These are phyloP conservation scores for Pleurozium schreberi DNA, from an alignment of 225 moss, liverwort and hornwort genomes.

Conservation along the genomic window DNA sequence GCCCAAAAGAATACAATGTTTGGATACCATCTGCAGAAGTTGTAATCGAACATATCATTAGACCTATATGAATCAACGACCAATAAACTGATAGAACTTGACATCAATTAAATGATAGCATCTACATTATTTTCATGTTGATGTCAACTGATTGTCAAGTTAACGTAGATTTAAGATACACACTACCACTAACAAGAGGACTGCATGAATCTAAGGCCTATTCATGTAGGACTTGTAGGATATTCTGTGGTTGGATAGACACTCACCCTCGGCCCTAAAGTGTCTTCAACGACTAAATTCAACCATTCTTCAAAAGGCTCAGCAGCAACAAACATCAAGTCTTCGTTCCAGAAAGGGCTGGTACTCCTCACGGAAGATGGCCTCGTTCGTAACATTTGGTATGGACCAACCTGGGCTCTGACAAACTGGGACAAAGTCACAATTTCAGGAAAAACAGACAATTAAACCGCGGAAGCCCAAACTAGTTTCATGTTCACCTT, in stretches of 20 bases:
- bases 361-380: constrained; percentile 33
- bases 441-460: neutral
- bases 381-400: constrained; percentile 49
- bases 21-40: no score
- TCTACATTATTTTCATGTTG: neutral
- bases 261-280: constrained; percentile 24
- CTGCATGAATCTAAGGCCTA: neutral
- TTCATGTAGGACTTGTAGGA: neutral
- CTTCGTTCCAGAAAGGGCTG: constrained; percentile 72
- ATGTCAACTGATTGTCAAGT: neutral
- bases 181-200: neutral
- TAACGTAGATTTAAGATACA: neutral
- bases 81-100: no score
- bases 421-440: constrained; percentile 34
- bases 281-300: constrained; percentile 58
- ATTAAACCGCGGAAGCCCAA: neutral
- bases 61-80: neutral
- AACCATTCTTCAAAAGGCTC: constrained; percentile 86
- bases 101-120: neutral
- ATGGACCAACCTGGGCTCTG: constrained; percentile 56
- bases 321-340: constrained; percentile 74
- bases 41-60: neutral
- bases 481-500: neutral
- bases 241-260: neutral
- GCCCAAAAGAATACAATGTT: neutral